Conservation (phyloP, 345 rosid genomes). For the Eucalyptus cladocalyx region DNA sequence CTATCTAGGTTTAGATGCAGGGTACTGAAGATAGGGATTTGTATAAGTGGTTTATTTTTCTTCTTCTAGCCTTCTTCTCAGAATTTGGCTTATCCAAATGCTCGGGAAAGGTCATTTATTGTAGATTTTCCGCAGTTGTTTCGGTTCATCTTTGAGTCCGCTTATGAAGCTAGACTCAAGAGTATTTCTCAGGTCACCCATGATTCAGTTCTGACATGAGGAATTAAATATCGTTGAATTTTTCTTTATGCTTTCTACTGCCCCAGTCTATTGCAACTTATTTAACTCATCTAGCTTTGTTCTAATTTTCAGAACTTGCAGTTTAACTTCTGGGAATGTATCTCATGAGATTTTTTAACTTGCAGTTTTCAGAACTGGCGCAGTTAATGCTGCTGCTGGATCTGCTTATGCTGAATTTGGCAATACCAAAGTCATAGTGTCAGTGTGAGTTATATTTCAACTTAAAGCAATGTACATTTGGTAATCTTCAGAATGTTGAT, state of each 20-base stretch:
- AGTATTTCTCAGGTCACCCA: not conserved
- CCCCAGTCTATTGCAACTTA: not conserved
- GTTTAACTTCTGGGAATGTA: not conserved
- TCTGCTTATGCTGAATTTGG: conserved; percentile 98
- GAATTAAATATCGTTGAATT: not conserved
- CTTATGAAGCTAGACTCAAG: not conserved
- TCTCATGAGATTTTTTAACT: not conserved
- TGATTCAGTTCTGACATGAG: not conserved
- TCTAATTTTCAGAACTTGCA: not conserved
- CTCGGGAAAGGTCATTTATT: not conserved
- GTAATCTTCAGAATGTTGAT: not conserved
- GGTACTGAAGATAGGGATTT: not conserved
- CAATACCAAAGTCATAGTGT: conserved; percentile 88
- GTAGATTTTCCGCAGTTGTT: not conserved
- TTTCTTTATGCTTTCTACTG: not conserved
- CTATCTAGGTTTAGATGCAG: not conserved
- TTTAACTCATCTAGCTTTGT: not conserved
- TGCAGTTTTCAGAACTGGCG: conserved; percentile 74
- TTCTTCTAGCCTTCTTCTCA: not conserved
- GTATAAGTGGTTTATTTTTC: not conserved
- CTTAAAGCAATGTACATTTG: not conserved
- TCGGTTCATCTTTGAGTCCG: not conserved
- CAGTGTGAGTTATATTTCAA: conserved; percentile 57
- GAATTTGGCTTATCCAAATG: not conserved
- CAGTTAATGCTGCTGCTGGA: conserved; percentile 86